Evolutionary conservation across 2,329 filamentous ascomycete species (phyloP).

Genomic region (Cladorrhinum sp.): DNA sequence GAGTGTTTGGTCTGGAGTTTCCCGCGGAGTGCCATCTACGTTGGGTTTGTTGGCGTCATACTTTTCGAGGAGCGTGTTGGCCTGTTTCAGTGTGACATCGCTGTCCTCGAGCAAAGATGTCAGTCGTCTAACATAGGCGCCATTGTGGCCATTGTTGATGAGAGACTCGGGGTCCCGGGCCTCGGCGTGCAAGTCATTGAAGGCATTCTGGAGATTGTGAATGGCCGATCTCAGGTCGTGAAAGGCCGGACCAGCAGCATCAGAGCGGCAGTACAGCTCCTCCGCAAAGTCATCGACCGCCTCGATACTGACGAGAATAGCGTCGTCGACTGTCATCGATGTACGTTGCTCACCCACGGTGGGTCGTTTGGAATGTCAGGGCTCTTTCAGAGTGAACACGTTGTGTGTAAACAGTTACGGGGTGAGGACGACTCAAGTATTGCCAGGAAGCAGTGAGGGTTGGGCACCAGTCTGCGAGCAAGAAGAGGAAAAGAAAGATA

Average conservation of each 20-base stretch:
- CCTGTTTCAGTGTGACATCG: conserved; percentile 52
- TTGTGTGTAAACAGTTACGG: not conserved
- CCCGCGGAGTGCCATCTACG: conserved; percentile 19
- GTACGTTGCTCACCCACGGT: conserved; percentile 2
- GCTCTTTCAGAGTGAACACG: not conserved
- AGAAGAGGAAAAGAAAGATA: not conserved
- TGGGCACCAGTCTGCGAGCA: not conserved
- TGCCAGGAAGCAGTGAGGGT: not conserved
- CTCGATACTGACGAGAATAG: conserved; percentile 47
- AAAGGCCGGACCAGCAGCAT: conserved; percentile 47
- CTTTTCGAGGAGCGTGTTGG: conserved; percentile 51
- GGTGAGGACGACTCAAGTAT: not conserved
- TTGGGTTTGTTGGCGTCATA: conserved; percentile 32
- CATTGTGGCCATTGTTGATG: conserved; percentile 41
- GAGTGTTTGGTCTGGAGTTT: conserved; percentile 20
- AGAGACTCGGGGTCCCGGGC: conserved; percentile 54
- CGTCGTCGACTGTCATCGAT: conserved; percentile 32
- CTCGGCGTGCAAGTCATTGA: conserved; percentile 58
- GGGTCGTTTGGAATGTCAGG: not conserved
- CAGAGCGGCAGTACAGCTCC: conserved; percentile 53
- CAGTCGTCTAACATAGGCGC: conserved; percentile 49
- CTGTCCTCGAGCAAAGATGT: conserved; percentile 52
- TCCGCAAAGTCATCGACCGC: conserved; percentile 54
- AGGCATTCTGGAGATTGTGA: conserved; percentile 51
- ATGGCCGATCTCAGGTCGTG: conserved; percentile 49